Conservation (phyloP, 345 rosid species). For the Anastatica hierochuntica region DNA sequence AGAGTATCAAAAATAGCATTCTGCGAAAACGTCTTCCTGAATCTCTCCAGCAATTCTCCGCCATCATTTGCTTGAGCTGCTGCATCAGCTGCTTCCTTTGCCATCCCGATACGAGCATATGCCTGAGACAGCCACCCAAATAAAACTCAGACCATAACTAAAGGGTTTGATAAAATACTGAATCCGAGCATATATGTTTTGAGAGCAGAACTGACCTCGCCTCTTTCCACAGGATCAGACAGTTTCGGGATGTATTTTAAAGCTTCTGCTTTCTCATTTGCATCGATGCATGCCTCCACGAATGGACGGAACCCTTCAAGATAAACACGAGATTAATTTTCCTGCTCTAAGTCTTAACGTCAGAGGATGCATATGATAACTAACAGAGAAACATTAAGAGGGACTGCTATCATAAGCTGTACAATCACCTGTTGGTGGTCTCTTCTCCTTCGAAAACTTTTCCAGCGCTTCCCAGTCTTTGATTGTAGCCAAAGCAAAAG, state of each 20-base stretch:
- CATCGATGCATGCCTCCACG: constrained; percentile 90
- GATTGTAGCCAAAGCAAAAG: constrained; percentile 80
- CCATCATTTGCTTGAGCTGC: constrained; percentile 94
- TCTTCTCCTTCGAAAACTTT: constrained; percentile 89
- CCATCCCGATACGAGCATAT: constrained; percentile 92
- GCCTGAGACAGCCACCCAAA: constrained; percentile 36
- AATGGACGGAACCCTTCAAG: constrained; percentile 83
- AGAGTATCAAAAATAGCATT: constrained; percentile 85
- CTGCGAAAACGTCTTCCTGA: constrained; percentile 73
- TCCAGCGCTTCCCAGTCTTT: constrained; percentile 92
- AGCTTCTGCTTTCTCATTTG: constrained; percentile 85
- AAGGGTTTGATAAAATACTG: no score
- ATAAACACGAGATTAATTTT: no score
- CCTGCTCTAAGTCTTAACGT: no score
- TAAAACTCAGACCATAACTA: no score
- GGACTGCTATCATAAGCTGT: neutral
- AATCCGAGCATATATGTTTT: no score
- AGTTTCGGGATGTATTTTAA: constrained; percentile 88
- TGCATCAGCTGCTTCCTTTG: constrained; percentile 96
- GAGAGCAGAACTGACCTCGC: constrained; percentile 77
- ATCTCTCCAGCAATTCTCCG: constrained; percentile 86
- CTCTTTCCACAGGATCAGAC: constrained; percentile 80
- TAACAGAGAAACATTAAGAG: no score
- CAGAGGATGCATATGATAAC: no score
- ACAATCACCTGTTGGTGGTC: constrained; percentile 70